These are phyloP conservation scores for Purshia tridentata DNA, from an alignment of 306 rosid genomes.

Conservation along the genomic window DNA sequence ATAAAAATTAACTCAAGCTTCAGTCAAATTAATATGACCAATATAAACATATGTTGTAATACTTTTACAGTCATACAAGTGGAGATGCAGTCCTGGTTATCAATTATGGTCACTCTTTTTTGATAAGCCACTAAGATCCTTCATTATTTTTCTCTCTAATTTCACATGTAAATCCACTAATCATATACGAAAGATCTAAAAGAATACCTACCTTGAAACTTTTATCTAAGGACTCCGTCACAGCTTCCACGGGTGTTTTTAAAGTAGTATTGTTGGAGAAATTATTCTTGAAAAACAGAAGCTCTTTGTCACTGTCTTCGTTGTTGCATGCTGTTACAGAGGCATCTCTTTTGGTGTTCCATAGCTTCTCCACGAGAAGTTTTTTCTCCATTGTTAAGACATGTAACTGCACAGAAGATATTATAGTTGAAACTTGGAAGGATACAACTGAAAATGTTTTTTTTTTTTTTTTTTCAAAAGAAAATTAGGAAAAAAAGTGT, in stretches of 20 bases:
- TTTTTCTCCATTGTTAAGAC: conserved; percentile 55
- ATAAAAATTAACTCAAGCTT: too few species aligned
- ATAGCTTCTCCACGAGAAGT: conserved; percentile 45
- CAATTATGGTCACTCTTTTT: too few species aligned
- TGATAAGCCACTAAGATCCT: too few species aligned
- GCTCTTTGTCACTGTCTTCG: conserved; percentile 41
- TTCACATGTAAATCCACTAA: not conserved
- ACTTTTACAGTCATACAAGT: not conserved
- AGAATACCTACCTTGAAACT: conserved; percentile 76
- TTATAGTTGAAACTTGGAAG: not conserved
- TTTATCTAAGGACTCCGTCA: conserved; percentile 35
- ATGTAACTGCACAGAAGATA: conserved; percentile 51
- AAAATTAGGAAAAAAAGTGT: not conserved
- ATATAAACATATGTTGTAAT: too few species aligned
- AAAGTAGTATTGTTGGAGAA: conserved; percentile 40
- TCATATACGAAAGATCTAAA: conserved; percentile 18
- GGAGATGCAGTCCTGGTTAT: not conserved
- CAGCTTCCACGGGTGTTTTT: conserved; percentile 45
- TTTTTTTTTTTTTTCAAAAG: not conserved
- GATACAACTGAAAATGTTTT: not conserved
- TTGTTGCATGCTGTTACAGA: conserved; percentile 26
- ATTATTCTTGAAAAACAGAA: conserved; percentile 41
- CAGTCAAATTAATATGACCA: too few species aligned
- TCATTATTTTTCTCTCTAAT: not conserved
- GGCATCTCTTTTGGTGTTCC: conserved; percentile 26